phyloP scores from a whole-genome alignment of 176 grass and related monocot genomes.

The Dactylis glomerata region DNA sequence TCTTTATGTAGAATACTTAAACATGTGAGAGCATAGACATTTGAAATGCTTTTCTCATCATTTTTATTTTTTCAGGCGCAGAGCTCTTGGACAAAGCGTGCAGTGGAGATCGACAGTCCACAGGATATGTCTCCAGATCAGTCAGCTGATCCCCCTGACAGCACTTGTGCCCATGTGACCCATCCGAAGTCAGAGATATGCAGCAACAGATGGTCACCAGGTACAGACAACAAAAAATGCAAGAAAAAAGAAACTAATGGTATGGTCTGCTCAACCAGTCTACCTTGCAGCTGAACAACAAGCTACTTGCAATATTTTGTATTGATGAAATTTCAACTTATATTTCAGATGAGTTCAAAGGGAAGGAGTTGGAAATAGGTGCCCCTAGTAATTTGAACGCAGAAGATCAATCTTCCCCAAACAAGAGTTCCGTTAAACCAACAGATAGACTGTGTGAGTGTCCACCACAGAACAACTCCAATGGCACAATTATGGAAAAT shows the following conservation, averaged over 20 bases:
- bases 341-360: constrained; percentile 61
- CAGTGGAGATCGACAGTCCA: constrained; percentile 70
- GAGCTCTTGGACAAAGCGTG: constrained; percentile 79
- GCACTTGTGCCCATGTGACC: constrained; percentile 79
- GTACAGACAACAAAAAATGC: constrained; percentile 31
- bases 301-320: neutral
- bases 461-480: constrained; percentile 24
- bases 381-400: constrained; percentile 35
- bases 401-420: constrained; percentile 27
- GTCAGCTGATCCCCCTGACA: constrained; percentile 59
- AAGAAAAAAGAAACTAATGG: constrained; percentile 52
- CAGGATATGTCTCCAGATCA: constrained; percentile 65
- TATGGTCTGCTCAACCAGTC: constrained; percentile 31
- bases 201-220: constrained; percentile 44
- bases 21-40: neutral
- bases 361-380: constrained; percentile 75
- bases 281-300: constrained; percentile 2
- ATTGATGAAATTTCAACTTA: neutral
- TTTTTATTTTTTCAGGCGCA: constrained; percentile 45
- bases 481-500: constrained; percentile 34
- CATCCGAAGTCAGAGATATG: constrained; percentile 55
- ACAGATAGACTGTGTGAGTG: constrained; percentile 25
- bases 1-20: neutral
- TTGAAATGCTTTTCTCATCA: constrained; percentile 8
- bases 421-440: constrained; percentile 34